Conservation (phyloP, 2,329 filamentous ascomycete genomes). For the Fusarium albidum region DNA sequence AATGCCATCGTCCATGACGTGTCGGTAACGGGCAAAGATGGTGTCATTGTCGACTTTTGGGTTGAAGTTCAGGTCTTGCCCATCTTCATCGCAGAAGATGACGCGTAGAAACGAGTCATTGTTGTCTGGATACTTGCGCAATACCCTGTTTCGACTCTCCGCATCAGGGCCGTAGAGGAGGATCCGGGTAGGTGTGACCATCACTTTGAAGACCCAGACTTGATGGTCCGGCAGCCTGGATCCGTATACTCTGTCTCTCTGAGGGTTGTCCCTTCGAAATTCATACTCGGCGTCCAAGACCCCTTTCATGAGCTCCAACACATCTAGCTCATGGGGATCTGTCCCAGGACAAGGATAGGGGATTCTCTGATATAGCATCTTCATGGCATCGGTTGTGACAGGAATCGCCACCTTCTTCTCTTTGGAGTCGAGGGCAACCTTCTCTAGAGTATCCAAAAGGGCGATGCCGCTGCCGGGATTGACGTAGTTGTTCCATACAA, state of each 20-base stretch:
- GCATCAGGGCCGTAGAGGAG: conserved; percentile 67
- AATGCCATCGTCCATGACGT: conserved; percentile 66
- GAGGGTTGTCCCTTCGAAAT: conserved; percentile 38
- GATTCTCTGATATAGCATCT: conserved; percentile 60
- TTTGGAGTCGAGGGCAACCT: conserved; percentile 38
- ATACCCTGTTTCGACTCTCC: conserved; percentile 74
- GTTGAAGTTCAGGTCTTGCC: conserved; percentile 68
- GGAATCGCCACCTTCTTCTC: conserved; percentile 41
- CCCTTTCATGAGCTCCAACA: conserved; percentile 49
- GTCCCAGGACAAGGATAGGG: conserved; percentile 61
- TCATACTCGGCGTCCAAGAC: conserved; percentile 52
- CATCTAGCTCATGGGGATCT: conserved; percentile 52
- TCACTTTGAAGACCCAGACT: conserved; percentile 61
- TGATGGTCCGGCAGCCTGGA: conserved; percentile 48
- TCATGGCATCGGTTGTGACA: conserved; percentile 62
- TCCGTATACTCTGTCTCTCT: conserved; percentile 40
- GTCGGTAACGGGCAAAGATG: conserved; percentile 68
- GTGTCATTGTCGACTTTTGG: conserved; percentile 52
- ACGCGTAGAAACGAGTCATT: conserved; percentile 74
- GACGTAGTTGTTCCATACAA: conserved; percentile 71
- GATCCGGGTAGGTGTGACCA: conserved; percentile 67
- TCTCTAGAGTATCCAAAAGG: conserved; percentile 55
- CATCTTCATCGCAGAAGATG: conserved; percentile 78
- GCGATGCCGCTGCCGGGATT: conserved; percentile 59
- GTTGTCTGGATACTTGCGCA: conserved; percentile 69